Base-by-base conservation (phyloP, 148 eudicot species). In the Fagopyrum tataricum region DNA sequence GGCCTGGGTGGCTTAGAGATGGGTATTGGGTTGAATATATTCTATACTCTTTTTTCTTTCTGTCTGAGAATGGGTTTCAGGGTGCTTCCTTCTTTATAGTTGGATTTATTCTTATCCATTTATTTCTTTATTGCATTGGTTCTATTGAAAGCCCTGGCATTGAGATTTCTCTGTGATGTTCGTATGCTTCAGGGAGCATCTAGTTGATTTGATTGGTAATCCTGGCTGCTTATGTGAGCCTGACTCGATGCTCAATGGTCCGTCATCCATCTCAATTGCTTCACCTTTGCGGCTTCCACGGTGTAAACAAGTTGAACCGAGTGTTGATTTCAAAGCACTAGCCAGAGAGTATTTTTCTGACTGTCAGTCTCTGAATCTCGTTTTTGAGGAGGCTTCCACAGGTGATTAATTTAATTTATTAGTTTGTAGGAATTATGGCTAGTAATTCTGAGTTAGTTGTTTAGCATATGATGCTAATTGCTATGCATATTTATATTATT, bases 171-270 rank as follows among this genome's bases (percentile, higher is more conserved):
- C 41, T 37, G n/a, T 5, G 43, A 64, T 64, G 69, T 14, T 42
- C 8, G 18, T 42, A 47, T 81, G 72, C 77, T 84, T 62, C 91
- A 94, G 98, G 84, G 98, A 94, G 81, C 88, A 79, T 87, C 76
- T 87, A 78, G 86, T 94, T 83, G 98, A 91, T 86, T 81, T 94
- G 78, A 66, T 91, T 69, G 88, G 90, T 78, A 92, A 82, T 74
- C 96, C 97, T 69, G 98, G 98, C 73, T 81, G 86, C 82, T 88
- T 94, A 78, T 82, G 79, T 73, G 91, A 86, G 76, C 98, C 98
- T 72, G 91, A 94, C 84, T 91, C 98, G 41, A 68, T 82, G 85
- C 83, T 90, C 69, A 94, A 94, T 78, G 98, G 98, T 80, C 98
- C 98, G 20, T 85, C 96, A 81, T 87, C 96, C 51, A 84, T 94